phyloP scores from a whole-genome alignment of 2,329 filamentous ascomycete genomes.

The Alternaria viburni region DNA sequence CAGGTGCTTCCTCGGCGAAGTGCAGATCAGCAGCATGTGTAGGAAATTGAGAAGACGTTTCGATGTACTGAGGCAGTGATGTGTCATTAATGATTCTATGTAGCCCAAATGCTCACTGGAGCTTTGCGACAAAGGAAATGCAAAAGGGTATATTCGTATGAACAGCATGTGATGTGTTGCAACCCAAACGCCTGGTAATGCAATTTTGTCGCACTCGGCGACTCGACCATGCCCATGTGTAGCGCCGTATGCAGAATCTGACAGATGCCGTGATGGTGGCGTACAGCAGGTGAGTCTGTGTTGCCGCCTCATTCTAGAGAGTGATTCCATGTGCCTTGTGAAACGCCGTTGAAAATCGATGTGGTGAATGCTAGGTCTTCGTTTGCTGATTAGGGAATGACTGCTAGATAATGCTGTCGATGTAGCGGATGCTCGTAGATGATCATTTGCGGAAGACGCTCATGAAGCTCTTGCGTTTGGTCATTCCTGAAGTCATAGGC shows the following conservation, averaged over 20 bases:
- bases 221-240: constrained; percentile 5
- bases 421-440: neutral
- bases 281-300: constrained; percentile 7
- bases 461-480: constrained; percentile 57
- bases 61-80: neutral
- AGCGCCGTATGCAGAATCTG: constrained; percentile 12
- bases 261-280: constrained; percentile 2
- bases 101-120: neutral
- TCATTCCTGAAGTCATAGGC: constrained; percentile 42
- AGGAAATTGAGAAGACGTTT: neutral
- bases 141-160: constrained; percentile 14
- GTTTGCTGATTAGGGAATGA: neutral
- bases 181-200: constrained; percentile 7
- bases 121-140: constrained; percentile 6
- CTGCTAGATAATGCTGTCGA: neutral
- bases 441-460: constrained; percentile 49
- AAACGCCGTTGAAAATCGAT: neutral
- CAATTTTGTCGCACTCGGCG: constrained; percentile 4
- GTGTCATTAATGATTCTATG: constrained; percentile 9
- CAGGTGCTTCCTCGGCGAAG: neutral
- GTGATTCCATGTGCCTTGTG: neutral
- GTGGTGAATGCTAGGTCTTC: neutral
- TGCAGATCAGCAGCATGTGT: neutral
- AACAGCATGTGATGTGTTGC: neutral
- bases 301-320: constrained; percentile 3